Evolutionary conservation across 169 alveolate genomes (phyloP), one percentile per base, ranked within the genome.

Genomic region (Plasmodium vinckei): DNA sequence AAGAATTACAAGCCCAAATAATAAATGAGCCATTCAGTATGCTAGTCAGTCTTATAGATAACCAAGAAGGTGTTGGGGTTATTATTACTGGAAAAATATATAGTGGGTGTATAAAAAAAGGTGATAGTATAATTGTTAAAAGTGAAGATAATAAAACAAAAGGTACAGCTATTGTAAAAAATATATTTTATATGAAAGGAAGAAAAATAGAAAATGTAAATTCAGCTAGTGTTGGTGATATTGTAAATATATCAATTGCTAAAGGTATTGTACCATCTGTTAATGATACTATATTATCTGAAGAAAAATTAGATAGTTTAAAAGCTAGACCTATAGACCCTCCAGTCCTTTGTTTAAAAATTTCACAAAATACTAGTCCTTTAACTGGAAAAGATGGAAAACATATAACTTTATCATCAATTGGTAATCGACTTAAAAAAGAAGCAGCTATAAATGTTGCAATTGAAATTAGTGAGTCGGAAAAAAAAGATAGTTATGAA

Each of bases 401-500:
- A 19, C 92, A 82, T 49, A 86, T 75, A 39, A 96, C 98, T 1
- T 82, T 96, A 15, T 86, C 92, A 9, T 94, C 94, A 27, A 95
- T 98, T 2, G 97, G 97, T n/a, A 96, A 97, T 75, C 93, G 99
- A 91, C 92, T 98, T 33, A 89, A 87, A 46, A 87, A 92, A 60
- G 99, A 98, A 88, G 97, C 98, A 39, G 94, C 95, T 60, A 95
- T 94, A 51, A 98, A 98, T 92, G 97, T 97, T 7, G 96, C 99
- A 6, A 89, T 98, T 1, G 94, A 93, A 73, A 97, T 98, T 3
- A 87, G 51, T 27, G 98, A 92, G 49, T 77, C 89, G 6, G 95
- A 93, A 59, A 95, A 89, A 9, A 93, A 93, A 49, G 96, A 87
- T 59, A 93, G 94, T 44, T 92, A 94, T 56, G 92, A 88, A 33